These are phyloP conservation scores for Plenodomus tracheiphilus DNA, from an alignment of 2,329 filamentous ascomycete genomes.

Conservation along the genomic window DNA sequence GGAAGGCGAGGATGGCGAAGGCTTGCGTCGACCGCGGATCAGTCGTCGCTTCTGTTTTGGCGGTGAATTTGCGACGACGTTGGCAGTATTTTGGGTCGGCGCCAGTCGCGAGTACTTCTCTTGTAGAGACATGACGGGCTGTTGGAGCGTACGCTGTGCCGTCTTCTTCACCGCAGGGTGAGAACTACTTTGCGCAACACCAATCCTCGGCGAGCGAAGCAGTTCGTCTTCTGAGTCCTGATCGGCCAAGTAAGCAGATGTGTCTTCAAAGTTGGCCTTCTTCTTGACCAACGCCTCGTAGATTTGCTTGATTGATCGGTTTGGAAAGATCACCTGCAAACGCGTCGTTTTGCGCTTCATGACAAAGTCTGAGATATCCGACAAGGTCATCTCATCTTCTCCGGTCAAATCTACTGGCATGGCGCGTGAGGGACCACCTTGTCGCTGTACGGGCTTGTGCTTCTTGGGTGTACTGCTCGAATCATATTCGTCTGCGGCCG, in stretches of 20 bases:
- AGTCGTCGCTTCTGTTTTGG: conserved; percentile 47
- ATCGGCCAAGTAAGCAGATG: conserved; percentile 37
- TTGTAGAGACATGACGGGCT: conserved; percentile 59
- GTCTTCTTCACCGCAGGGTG: conserved; percentile 46
- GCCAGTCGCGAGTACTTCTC: conserved; percentile 54
- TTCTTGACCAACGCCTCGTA: conserved; percentile 55
- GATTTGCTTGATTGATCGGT: conserved; percentile 52
- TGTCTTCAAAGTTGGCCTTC: conserved; percentile 59
- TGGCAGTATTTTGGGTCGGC: conserved; percentile 20
- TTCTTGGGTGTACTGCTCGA: conserved; percentile 29
- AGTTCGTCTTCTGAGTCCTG: conserved; percentile 42
- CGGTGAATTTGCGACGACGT: conserved; percentile 15
- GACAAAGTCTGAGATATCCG: conserved; percentile 50
- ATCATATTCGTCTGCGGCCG: conserved; percentile 12
- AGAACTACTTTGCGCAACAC: conserved; percentile 17
- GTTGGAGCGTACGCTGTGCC: conserved; percentile 60
- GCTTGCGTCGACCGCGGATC: conserved; percentile 53
- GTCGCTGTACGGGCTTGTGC: conserved; percentile 24
- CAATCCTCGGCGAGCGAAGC: conserved; percentile 30
- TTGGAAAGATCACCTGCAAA: conserved; percentile 54
- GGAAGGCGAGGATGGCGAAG: conserved; percentile 27
- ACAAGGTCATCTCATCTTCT: conserved; percentile 22
- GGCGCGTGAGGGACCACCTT: conserved; percentile 40
- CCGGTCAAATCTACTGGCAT: conserved; percentile 34
- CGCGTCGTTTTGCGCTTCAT: conserved; percentile 56